Evolutionary conservation across 768 basidiomycete species (phyloP).

Genomic region (Lactifluus pinguis): DNA sequence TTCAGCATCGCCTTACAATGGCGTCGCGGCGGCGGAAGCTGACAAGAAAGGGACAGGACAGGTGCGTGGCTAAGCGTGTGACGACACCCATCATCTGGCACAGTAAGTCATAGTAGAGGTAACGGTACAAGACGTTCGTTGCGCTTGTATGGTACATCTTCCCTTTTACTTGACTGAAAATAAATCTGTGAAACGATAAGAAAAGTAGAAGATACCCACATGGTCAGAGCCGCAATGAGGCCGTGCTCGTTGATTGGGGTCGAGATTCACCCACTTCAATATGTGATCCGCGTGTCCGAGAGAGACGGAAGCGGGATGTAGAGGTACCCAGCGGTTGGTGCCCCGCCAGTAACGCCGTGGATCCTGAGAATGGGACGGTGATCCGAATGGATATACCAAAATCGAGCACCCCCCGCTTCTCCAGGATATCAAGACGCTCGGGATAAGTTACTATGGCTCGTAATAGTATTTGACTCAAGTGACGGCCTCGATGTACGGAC

Average conservation of each 20-base stretch:
- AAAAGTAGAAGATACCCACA: conserved; percentile 5
- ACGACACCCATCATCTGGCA: too few species aligned
- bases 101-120: too few species aligned
- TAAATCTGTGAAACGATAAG: neutral
- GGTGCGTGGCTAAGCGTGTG: too few species aligned
- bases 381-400: neutral
- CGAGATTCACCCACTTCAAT: neutral
- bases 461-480: conserved; percentile 16
- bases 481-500: conserved; percentile 21
- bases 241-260: conserved; percentile 14
- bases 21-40: too few species aligned
- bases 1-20: too few species aligned
- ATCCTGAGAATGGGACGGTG: conserved; percentile 14
- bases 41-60: too few species aligned
- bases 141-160: neutral
- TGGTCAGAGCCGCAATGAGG: conserved; percentile 12
- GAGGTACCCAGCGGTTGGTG: conserved; percentile 10
- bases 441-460: conserved; percentile 1
- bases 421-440: conserved; percentile 8
- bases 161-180: neutral
- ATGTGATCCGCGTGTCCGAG: neutral
- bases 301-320: conserved; percentile 10
- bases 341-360: conserved; percentile 19
- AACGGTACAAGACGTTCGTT: too few species aligned
- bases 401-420: conserved; percentile 10